Conservation (phyloP, 2,329 filamentous ascomycete species). For the Elsinoe perseae region DNA sequence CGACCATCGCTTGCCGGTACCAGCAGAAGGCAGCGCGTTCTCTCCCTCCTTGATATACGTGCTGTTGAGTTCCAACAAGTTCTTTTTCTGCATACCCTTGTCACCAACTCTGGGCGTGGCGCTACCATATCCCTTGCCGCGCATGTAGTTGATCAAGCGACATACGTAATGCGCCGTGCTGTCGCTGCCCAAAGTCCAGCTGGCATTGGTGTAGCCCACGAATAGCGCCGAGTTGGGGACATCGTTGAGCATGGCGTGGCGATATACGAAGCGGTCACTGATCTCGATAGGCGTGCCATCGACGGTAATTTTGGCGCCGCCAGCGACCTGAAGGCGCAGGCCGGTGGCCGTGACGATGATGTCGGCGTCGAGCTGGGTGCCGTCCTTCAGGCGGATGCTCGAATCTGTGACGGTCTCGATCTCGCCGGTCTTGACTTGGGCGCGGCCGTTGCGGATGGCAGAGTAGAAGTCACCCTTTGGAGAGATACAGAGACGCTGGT, state of each 20-base stretch:
- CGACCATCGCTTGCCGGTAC: slow-evolving; percentile 38
- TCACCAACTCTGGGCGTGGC: slow-evolving; percentile 41
- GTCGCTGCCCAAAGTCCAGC: slow-evolving; percentile 58
- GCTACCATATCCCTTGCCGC: slow-evolving; percentile 34
- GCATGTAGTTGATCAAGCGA: slow-evolving; percentile 47
- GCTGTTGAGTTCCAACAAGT: slow-evolving; percentile 40
- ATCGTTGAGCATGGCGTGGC: slow-evolving; percentile 53
- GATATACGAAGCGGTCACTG: slow-evolving; percentile 51
- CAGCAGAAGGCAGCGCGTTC: slow-evolving; percentile 41
- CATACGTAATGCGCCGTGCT: slow-evolving; percentile 43
- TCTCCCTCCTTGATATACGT: slow-evolving; percentile 45
- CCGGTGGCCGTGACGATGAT: slow-evolving; percentile 60
- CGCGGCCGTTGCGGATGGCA: slow-evolving; percentile 43
- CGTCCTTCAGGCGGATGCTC: slow-evolving; percentile 43
- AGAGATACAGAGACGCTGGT: slow-evolving; percentile 69
- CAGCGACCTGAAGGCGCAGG: slow-evolving; percentile 49
- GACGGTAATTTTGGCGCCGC: slow-evolving; percentile 44
- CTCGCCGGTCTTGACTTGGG: slow-evolving; percentile 47
- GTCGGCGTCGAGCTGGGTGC: slow-evolving; percentile 46
- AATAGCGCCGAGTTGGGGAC: slow-evolving; percentile 54
- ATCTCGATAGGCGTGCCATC: slow-evolving; percentile 44
- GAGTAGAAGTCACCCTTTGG: slow-evolving; percentile 54
- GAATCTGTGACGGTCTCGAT: slow-evolving; percentile 45
- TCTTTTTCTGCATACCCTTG: slow-evolving; percentile 32
- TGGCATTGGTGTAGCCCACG: slow-evolving; percentile 53